Base-by-base conservation (phyloP, 441 rosid species). In the Pelargonium fulgidum region DNA sequence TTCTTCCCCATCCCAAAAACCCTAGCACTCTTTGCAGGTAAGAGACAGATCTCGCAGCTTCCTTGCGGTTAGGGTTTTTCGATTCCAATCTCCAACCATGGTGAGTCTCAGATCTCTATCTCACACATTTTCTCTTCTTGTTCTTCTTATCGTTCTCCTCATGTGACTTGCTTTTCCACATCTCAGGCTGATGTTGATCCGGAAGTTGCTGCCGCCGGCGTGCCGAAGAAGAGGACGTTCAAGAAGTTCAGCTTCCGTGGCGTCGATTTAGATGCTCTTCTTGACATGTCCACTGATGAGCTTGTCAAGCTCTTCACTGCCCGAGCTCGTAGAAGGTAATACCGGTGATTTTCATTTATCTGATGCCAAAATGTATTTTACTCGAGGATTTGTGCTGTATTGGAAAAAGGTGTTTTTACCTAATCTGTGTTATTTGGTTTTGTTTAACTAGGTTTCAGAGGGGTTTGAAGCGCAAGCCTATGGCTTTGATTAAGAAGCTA, bases 401-500 rank as follows among this genome's bases (percentile, higher is more conserved):
- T n/a, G n/a, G n/a, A 17, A n/a, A 44, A 44, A 44, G 8, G 50
- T 11, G 4, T 3, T 47, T 44, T 44, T 3, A 44, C 8, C 54
- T 12, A 4, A 13, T 48, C n/a, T 48, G 16, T n/a, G 17, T n/a
- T 5, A 10, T 48, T 11, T 14, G 11, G 29, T 22, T 19, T 19
- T 58, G 29, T 58, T 7, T 58, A 19, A 19, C 8, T 58, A 85
- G 87, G 80, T 85, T 85, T 68, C 83, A 83, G 77, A 83, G 87
- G 73, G 91, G 91, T 29, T 75, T 85, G 81, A 86, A 81, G 72
- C 81, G 91, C 69, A 86, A 86, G 79, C 89, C 91, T 11, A 85
- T 86, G 87, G 91, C 91, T 74, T 75, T 87, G 81, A 83, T 87
- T 79, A 87, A 87, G 83, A 87, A 87, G 76, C 72, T 87, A 63